A percentile compares a stretch with the other conserved stretches of the same genome.
These are phyloP conservation scores for Adansonia digitata DNA, from an alignment of 345 rosid species.

Conservation along the genomic window DNA sequence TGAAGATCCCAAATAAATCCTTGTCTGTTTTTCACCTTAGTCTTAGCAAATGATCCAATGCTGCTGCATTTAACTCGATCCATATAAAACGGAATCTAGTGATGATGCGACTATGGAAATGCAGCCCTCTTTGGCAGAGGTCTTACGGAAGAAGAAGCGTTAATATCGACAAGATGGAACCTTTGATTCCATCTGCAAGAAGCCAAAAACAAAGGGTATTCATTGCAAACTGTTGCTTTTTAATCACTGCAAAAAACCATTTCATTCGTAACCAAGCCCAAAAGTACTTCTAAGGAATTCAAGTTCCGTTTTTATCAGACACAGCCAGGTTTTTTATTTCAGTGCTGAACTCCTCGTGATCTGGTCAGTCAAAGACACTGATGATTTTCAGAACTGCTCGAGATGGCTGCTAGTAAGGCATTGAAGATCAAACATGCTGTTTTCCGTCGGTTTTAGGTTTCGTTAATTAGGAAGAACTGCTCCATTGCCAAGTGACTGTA, in stretches of 20 bases:
- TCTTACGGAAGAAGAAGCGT: background rate
- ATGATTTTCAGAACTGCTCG: no score
- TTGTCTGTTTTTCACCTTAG: background rate
- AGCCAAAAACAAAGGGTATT: no score
- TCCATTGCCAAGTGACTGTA: no score
- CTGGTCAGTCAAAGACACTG: background rate
- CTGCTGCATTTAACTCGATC: background rate
- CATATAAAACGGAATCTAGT: background rate
- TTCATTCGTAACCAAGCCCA: background rate
- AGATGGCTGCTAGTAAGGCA: conserved; percentile 15
- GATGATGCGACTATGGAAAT: background rate
- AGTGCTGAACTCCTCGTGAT: background rate
- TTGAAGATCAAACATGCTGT: conserved; percentile 31
- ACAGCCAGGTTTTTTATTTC: background rate
- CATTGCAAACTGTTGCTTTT: no score
- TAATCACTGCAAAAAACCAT: no score
- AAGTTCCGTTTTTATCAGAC: background rate
- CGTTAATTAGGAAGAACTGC: no score
- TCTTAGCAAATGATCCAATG: background rate
- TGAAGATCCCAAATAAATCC: background rate
- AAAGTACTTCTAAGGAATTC: background rate
- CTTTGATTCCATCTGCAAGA: background rate
- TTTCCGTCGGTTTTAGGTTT: background rate
- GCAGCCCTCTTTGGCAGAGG: background rate
- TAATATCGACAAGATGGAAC: conserved; percentile 4